Evolutionary conservation across 306 rosid genomes (phyloP), one percentile per base, ranked within the genome.

Genomic region (Pterocarpus macrocarpus): DNA sequence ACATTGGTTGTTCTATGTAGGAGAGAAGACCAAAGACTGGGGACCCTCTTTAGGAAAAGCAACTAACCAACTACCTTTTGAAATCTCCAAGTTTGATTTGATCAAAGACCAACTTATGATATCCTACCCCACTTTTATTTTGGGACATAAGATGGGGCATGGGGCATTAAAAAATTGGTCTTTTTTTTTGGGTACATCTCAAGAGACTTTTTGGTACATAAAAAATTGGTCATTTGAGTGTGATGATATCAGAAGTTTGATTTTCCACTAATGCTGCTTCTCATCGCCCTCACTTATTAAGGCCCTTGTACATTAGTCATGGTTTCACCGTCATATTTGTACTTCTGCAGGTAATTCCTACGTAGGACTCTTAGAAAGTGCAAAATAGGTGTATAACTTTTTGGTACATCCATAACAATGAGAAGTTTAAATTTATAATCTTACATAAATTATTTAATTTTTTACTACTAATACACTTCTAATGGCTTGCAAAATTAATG

Each of bases 81-180:
- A 35, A 66, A 57, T 2, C 16, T 56, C 16, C 9, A 22, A 13
- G 10, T 13, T 38, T 32, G 62, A 45, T n/a, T n/a, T 44, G 8
- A 38, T 58, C 50, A 69, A 69, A 68, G 11, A 77, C 44, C 34
- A 16, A 64, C 82, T 67, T 55, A 55, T 55, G 61, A n/a, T 66
- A 66, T 41, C 34, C 81, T 65, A 67, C 66, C 81, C 43, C 45
- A 66, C 81, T 66, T 52, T 66, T 38, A 77, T 64, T 47, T n/a
- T 35, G 16, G 55, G 58, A 65, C 43, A 55, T 6, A 17, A 77
- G n/a, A 65, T 66, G 36, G 30, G 69, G 53, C 64, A 76, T 22
- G 28, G 28, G 28, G 28, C 28, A 22, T 50, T 64, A 36, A 64
- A 76, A 14, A 17, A 47, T 32, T 33, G 28, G 63, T 62, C 28